phyloP scores from a whole-genome alignment of 75 land plant genomes.

The Picea glauca region DNA sequence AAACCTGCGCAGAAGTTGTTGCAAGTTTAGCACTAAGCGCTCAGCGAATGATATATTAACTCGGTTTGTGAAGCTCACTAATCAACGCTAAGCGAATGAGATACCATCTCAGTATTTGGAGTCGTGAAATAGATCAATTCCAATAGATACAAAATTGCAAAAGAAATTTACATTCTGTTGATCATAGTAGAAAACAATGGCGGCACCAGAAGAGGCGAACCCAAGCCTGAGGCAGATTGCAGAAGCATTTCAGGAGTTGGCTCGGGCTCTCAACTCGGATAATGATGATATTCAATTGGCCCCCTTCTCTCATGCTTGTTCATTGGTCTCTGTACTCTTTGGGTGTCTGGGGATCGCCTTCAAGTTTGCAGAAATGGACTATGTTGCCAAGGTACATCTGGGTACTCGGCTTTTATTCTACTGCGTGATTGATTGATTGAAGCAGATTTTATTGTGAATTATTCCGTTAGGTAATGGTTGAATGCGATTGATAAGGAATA shows the following conservation, averaged over 20 bases:
- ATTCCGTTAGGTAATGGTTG: background rate
- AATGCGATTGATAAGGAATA: background rate
- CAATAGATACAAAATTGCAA: too few species aligned
- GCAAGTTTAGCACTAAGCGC: too few species aligned
- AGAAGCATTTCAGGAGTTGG: conserved; percentile 55
- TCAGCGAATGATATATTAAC: too few species aligned
- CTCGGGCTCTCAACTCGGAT: conserved; percentile 19
- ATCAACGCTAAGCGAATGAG: too few species aligned
- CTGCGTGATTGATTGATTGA: background rate
- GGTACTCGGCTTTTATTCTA: background rate
- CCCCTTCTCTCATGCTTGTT: conserved; percentile 71
- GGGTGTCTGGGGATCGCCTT: conserved; percentile 87
- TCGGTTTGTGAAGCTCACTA: too few species aligned
- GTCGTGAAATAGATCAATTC: too few species aligned
- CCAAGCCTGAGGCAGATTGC: conserved; percentile 50
- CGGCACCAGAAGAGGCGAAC: conserved; percentile 18
- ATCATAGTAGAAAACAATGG: background rate
- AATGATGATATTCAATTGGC: conserved; percentile 40
- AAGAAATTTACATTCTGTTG: too few species aligned
- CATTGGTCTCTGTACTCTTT: conserved; percentile 80
- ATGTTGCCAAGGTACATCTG: conserved; percentile 71
- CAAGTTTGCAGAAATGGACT: conserved; percentile 95
- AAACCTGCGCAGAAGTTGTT: too few species aligned
- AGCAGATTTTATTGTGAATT: background rate
- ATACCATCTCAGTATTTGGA: too few species aligned